Percentiles rank a stretch among this genome's conserved stretches.
These are phyloP conservation scores for Arabis hirsuta DNA, from an alignment of 345 rosid genomes.

Conservation along the genomic window DNA sequence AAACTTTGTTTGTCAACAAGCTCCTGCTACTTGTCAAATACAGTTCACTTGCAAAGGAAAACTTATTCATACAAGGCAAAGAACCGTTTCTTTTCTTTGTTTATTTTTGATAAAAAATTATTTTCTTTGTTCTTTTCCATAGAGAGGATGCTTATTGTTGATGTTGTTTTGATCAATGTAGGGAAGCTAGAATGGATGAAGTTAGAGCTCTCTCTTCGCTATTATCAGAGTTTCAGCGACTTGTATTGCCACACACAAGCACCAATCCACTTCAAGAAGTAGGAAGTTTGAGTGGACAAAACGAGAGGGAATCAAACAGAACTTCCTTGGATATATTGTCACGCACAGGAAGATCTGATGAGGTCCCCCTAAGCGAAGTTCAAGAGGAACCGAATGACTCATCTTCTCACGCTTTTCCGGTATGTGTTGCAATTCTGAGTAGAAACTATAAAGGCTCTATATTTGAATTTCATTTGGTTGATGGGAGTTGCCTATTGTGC, in stretches of 20 bases:
- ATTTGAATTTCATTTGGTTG: slow-evolving; percentile 14
- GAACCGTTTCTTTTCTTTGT: background rate
- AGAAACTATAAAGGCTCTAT: background rate
- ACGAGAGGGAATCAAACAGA: slow-evolving; percentile 27
- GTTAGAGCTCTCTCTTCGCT: slow-evolving; percentile 43
- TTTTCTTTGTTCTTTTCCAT: background rate
- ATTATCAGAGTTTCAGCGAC: slow-evolving; percentile 48
- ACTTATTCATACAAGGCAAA: slow-evolving; percentile 60
- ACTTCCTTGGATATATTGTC: slow-evolving; percentile 24
- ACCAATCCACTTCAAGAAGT: slow-evolving; percentile 35
- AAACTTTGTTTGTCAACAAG: slow-evolving; percentile 48
- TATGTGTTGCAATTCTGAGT: slow-evolving; percentile 43
- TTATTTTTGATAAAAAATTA: background rate
- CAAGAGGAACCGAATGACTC: slow-evolving; percentile 45
- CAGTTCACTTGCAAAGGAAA: slow-evolving; percentile 69
- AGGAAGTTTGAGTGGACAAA: slow-evolving; percentile 39
- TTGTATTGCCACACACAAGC: slow-evolving; percentile 34
- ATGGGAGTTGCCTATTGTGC: slow-evolving; percentile 31
- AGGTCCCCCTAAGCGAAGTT: background rate
- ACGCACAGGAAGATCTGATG: background rate
- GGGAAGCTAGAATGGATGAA: slow-evolving; percentile 50
- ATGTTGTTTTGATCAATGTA: slow-evolving; percentile 37
- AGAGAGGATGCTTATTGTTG: slow-evolving; percentile 21
- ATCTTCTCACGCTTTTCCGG: slow-evolving; percentile 60
- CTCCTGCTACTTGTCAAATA: slow-evolving; percentile 72